Evolutionary conservation across 331 rosid genomes (phyloP).

Genomic region (Dryas integrifolia): DNA sequence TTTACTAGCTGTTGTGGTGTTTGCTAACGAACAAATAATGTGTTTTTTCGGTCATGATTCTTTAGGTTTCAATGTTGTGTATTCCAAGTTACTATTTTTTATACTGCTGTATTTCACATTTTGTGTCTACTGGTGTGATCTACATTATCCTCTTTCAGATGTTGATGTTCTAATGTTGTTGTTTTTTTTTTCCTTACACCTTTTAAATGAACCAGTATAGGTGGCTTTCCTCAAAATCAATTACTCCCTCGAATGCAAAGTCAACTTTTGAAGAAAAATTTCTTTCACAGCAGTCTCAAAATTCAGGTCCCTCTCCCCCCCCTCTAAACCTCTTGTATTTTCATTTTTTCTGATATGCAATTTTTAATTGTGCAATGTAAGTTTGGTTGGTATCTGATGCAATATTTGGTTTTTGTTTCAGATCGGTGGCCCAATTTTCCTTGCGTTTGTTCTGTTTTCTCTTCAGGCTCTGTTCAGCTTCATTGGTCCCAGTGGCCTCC

Average conservation of each 20-base stretch:
- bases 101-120: not conserved
- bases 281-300: slow-evolving; percentile 92
- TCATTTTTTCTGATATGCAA: not conserved
- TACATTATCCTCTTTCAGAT: slow-evolving; percentile 1
- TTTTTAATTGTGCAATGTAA: not conserved
- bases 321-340: slow-evolving; percentile 3
- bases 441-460: slow-evolving; percentile 84
- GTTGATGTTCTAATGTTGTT: slow-evolving; percentile 13
- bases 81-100: too few relatives aligned
- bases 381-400: slow-evolving; percentile 14
- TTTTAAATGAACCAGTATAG: slow-evolving; percentile 67
- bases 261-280: slow-evolving; percentile 87
- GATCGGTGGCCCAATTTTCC: slow-evolving; percentile 96
- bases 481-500: slow-evolving; percentile 97
- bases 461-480: slow-evolving; percentile 92
- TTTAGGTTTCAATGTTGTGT: too few relatives aligned
- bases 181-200: not conserved
- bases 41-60: too few relatives aligned
- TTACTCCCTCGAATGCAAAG: slow-evolving; percentile 56
- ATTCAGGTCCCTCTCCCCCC: slow-evolving; percentile 53
- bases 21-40: too few relatives aligned
- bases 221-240: slow-evolving; percentile 93
- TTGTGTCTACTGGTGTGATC: not conserved
- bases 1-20: too few relatives aligned
- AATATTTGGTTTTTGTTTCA: slow-evolving; percentile 45